A percentile compares a stretch with the other conserved stretches of the same genome.
These are phyloP conservation scores for Cryptococcus maquisensis DNA, from an alignment of 1,284 basidiomycete genomes.

Conservation along the genomic window DNA sequence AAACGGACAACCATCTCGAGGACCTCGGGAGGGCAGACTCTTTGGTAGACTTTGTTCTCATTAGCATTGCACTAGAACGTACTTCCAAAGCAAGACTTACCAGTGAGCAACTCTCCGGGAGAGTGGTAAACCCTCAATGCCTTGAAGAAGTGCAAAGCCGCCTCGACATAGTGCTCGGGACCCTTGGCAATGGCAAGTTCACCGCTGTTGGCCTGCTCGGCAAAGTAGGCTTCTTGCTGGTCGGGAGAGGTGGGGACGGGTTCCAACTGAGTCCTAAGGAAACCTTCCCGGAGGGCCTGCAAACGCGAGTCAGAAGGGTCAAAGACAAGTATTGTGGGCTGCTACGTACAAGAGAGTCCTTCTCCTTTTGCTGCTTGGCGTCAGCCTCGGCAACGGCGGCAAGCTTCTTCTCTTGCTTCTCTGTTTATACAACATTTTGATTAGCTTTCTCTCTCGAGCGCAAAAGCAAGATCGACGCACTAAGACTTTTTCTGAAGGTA, in stretches of 20 bases:
- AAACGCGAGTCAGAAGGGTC: neutral
- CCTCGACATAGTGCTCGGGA: conserved; percentile 66
- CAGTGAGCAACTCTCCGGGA: conserved; percentile 83
- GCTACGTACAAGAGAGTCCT: conserved; percentile 26
- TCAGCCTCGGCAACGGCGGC: conserved; percentile 57
- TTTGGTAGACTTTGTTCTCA: conserved; percentile 64
- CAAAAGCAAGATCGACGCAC: conserved; percentile 54
- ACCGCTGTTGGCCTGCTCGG: conserved; percentile 79
- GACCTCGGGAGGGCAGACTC: conserved; percentile 78
- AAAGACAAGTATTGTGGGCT: neutral
- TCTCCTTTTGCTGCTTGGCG: conserved; percentile 53
- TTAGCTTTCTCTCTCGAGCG: neutral
- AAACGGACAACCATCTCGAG: conserved; percentile 89
- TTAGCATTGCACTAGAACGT: conserved; percentile 17
- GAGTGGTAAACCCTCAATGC: conserved; percentile 92
- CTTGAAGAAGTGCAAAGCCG: conserved; percentile 87
- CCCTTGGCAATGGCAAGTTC: conserved; percentile 79
- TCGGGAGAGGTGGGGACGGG: conserved; percentile 63
- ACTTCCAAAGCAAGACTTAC: conserved; percentile 25
- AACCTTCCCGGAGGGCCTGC: conserved; percentile 45
- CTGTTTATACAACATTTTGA: conserved; percentile 50
- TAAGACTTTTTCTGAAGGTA: conserved; percentile 81
- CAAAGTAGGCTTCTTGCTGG: conserved; percentile 82
- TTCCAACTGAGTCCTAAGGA: conserved; percentile 36
- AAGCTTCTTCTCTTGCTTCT: conserved; percentile 82